phyloP scores from a whole-genome alignment of 306 rosid genomes.

The Lotus japonicus region DNA sequence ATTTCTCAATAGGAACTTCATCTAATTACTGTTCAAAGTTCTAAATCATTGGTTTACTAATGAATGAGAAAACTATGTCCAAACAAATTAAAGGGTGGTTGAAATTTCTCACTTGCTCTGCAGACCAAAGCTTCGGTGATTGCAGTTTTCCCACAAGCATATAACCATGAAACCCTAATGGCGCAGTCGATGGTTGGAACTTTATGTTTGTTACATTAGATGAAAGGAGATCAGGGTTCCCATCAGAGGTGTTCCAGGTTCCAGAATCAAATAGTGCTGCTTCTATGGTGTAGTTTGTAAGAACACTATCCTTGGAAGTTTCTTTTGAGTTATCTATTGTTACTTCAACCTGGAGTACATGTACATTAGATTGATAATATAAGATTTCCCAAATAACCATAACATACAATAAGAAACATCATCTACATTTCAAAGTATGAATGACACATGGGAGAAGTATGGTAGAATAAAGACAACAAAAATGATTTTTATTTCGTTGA shows the following conservation, averaged over 20 bases:
- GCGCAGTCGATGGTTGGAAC: conserved; percentile 36
- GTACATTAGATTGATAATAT: conserved; percentile 10
- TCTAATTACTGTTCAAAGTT: not conserved
- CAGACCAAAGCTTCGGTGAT: conserved; percentile 87
- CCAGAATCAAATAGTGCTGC: conserved; percentile 62
- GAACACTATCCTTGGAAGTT: conserved; percentile 50
- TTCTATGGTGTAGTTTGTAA: conserved; percentile 53
- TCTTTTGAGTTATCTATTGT: conserved; percentile 68
- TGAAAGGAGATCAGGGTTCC: conserved; percentile 51
- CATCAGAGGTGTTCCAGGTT: conserved; percentile 50
- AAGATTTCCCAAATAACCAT: conserved; percentile 9
- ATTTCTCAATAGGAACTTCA: not conserved
- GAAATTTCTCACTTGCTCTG: conserved; percentile 64
- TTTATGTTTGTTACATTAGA: conserved; percentile 58
- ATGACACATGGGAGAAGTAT: not conserved
- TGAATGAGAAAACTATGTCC: not conserved
- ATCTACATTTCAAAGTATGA: not conserved
- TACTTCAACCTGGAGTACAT: conserved; percentile 68
- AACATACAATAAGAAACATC: not conserved
- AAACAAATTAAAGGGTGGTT: not conserved
- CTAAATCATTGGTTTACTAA: not conserved
- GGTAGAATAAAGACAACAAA: not conserved
- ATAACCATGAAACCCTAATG: conserved; percentile 64
- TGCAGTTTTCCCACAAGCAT: conserved; percentile 58
- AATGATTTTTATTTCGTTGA: not conserved